phyloP scores from a whole-genome alignment of 2,329 filamentous ascomycete species.

The Trichoderma brevicompactum region DNA sequence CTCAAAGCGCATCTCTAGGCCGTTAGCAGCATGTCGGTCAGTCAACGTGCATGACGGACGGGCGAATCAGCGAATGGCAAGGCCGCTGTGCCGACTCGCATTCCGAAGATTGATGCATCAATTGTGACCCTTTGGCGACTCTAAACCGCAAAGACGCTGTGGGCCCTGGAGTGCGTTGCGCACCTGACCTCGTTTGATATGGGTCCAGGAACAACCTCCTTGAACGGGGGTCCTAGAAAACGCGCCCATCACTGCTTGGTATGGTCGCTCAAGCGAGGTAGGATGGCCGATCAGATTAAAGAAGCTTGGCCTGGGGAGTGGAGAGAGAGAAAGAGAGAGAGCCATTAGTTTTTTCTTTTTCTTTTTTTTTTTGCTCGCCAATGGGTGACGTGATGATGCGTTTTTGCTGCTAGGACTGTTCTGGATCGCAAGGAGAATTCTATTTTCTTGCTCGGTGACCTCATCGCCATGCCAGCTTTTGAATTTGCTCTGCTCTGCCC shows the following conservation, averaged over 20 bases:
- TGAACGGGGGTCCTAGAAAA: not conserved
- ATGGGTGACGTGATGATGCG: slow-evolving; percentile 24
- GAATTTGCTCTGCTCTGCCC: too few relatives aligned
- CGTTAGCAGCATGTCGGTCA: slow-evolving; percentile 29
- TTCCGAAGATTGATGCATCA: slow-evolving; percentile 28
- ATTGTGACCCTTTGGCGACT: slow-evolving; percentile 26
- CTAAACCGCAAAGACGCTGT: slow-evolving; percentile 26
- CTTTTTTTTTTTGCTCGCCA: not conserved
- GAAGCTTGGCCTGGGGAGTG: not conserved
- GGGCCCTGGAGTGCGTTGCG: slow-evolving; percentile 26
- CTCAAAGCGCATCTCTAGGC: slow-evolving; percentile 25
- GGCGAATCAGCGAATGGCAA: slow-evolving; percentile 25
- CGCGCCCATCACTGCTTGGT: not conserved
- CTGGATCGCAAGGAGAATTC: not conserved
- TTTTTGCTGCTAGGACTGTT: slow-evolving; percentile 3
- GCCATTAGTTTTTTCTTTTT: not conserved
- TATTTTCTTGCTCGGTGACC: slow-evolving; percentile 1
- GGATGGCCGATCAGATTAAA: slow-evolving; percentile 15
- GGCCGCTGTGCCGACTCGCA: slow-evolving; percentile 23
- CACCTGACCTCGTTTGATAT: slow-evolving; percentile 30
- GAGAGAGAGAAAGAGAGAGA: too few relatives aligned
- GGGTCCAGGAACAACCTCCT: slow-evolving; percentile 29
- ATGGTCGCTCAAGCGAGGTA: slow-evolving; percentile 22
- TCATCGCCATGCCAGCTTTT: slow-evolving; percentile 6
- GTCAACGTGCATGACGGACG: slow-evolving; percentile 25